phyloP scores from a whole-genome alignment of 495 filamentous ascomycete genomes.

The Talaromyces adpressus region DNA sequence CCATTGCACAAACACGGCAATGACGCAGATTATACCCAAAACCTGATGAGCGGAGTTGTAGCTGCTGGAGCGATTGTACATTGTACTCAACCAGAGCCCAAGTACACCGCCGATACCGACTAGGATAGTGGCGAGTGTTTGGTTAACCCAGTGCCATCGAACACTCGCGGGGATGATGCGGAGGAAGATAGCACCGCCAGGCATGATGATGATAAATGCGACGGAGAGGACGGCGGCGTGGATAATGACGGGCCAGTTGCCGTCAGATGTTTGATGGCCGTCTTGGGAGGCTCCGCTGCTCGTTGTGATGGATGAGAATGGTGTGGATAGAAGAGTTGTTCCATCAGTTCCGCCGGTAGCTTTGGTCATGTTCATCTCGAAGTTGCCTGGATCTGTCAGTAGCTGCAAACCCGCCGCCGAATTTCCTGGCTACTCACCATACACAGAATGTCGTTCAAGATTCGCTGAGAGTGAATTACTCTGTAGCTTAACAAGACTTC shows the following conservation, averaged over 20 bases:
- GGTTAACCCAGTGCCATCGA: constrained; percentile 41
- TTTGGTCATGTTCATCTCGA: constrained; percentile 7
- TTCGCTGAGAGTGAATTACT: too few species aligned
- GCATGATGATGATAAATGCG: constrained; percentile 45
- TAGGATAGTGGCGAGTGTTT: constrained; percentile 34
- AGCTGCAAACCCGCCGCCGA: too few species aligned
- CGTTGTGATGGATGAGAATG: constrained; percentile 18
- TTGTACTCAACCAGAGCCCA: constrained; percentile 40
- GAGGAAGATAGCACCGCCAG: constrained; percentile 45
- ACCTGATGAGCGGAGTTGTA: constrained; percentile 52
- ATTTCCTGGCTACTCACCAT: too few species aligned
- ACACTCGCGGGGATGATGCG: constrained; percentile 34
- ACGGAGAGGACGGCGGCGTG: constrained; percentile 49
- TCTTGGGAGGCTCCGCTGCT: constrained; percentile 13
- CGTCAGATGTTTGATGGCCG: constrained; percentile 16
- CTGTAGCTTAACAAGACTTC: too few species aligned
- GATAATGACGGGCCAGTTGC: constrained; percentile 28
- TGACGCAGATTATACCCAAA: constrained; percentile 46
- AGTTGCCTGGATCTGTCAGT: too few species aligned
- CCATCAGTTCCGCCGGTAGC: constrained; percentile 34
- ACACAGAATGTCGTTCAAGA: too few species aligned
- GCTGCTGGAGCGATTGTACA: constrained; percentile 47
- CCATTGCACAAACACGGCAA: constrained; percentile 41
- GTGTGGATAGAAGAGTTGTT: neutral
- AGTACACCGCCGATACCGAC: constrained; percentile 40